Evolutionary conservation across 2,329 filamentous ascomycete species (phyloP), one percentile per base, ranked within the genome.

Genomic region (Penicillium sp.): DNA sequence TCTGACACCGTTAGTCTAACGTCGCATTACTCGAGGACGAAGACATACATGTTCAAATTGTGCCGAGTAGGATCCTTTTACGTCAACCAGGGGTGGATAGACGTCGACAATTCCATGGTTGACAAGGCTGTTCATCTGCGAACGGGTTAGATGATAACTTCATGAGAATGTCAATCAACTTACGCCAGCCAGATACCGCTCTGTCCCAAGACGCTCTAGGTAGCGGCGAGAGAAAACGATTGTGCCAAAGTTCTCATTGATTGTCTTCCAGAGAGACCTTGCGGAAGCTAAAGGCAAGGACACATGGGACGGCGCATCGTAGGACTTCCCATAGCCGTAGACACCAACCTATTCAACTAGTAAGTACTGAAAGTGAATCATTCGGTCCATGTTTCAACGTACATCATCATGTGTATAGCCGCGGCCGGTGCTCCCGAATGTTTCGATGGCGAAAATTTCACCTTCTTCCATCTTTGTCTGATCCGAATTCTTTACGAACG

Each of bases 171-270:
- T 45, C 5, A 9, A 23, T 29, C 29, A 6, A 71, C 81, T 76
- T 72, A 87, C 83, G 1, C 85, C 87, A 0, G 85, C 81, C 54
- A 87, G 72, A 66, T 90, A 90, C 35, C 82, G 81, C 49, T 88
- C 81, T 19, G 84, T 71, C 0, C 87, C 87, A n/a, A 89, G 76
- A n/a, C 86, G 82, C 48, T 89, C 86, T 30, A 90, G 80, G 64
- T 89, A 88, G 7, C 87, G 84, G 21, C 86, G 81, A 60, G 81
- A 87, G 69, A 89, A 89, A 1, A 86, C 84, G 30, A 90, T 68
- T 0, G 83, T 86, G 21, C 86, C 85, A 61, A 90, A 90, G 62
- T 88, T 87, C 67, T 86, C 83, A 54, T 84, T 81, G 68, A 90
- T 88, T 0, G 79, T 84, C 68, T 84, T 85, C 63, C 86, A 79